A percentile compares a stretch with the other conserved stretches of the same genome.
Evolutionary conservation across 495 filamentous ascomycete genomes (phyloP).

Genomic region (Xylaria nigripes): DNA sequence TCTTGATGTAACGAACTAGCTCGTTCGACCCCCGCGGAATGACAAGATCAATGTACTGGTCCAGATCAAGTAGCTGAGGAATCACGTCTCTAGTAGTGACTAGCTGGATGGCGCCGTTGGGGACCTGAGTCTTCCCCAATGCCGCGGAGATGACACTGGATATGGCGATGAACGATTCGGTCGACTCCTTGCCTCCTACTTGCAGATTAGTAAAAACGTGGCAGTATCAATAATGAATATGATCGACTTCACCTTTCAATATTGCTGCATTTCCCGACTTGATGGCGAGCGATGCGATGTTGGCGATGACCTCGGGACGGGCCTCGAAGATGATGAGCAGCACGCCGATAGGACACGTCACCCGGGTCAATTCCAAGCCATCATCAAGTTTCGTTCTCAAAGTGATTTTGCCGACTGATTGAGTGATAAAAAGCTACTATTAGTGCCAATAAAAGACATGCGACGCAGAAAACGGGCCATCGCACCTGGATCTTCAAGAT

Average conservation of each 20-base stretch:
- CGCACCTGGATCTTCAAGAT: constrained; percentile 80
- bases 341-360: constrained; percentile 91
- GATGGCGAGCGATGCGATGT: constrained; percentile 92
- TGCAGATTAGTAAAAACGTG: not conserved
- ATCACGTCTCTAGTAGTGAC: constrained; percentile 87
- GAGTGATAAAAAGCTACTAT: constrained; percentile 3
- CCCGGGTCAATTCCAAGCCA: constrained; percentile 71
- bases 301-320: constrained; percentile 95
- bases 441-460: not conserved
- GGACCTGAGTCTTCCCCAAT: constrained; percentile 66
- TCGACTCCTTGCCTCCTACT: constrained; percentile 85
- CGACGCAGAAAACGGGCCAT: constrained; percentile 6
- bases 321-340: constrained; percentile 97
- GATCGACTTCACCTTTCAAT: constrained; percentile 56
- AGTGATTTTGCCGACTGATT: constrained; percentile 72
- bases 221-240: not conserved
- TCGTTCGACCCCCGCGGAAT: constrained; percentile 93
- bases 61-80: constrained; percentile 70
- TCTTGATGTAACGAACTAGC: constrained; percentile 82
- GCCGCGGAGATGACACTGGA: constrained; percentile 75
- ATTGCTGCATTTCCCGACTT: constrained; percentile 98
- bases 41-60: constrained; percentile 84
- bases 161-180: constrained; percentile 84
- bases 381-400: constrained; percentile 84
- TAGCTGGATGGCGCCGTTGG: constrained; percentile 80